These are phyloP conservation scores for Ceratocystis destructans DNA, from an alignment of 2,329 filamentous ascomycete genomes.

Conservation along the genomic window DNA sequence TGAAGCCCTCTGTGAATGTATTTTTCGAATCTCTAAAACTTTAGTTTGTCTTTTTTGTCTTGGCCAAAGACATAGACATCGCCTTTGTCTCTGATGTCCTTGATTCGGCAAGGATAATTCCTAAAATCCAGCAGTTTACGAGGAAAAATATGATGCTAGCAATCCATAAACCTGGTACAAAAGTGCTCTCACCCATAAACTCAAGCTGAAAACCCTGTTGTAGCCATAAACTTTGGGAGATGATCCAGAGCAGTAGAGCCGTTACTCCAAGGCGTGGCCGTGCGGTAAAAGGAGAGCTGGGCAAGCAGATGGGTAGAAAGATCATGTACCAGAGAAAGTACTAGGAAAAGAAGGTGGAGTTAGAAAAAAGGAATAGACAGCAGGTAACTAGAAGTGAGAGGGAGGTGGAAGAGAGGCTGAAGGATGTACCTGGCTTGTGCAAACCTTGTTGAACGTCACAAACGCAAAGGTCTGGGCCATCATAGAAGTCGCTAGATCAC, in stretches of 20 bases:
- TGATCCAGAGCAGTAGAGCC: constrained; percentile 59
- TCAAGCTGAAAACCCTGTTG: constrained; percentile 64
- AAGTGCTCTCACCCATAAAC: constrained; percentile 69
- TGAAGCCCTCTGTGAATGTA: background rate
- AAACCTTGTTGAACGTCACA: constrained; percentile 97
- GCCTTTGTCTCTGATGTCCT: background rate
- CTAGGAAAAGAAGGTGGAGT: constrained; percentile 31
- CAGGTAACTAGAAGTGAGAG: background rate
- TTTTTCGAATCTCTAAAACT: background rate
- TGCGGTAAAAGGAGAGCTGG: constrained; percentile 56
- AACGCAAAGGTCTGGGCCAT: constrained; percentile 94
- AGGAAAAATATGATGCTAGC: constrained; percentile 67
- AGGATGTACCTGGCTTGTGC: constrained; percentile 73
- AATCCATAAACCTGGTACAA: constrained; percentile 69
- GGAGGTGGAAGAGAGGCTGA: background rate
- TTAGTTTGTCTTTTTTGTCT: background rate
- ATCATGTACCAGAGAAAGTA: constrained; percentile 99
- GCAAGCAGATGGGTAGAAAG: constrained; percentile 82
- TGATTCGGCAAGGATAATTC: constrained; percentile 60
- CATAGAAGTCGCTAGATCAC: constrained; percentile 69
- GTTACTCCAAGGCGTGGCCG: constrained; percentile 46
- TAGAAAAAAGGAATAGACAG: background rate
- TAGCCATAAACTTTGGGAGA: constrained; percentile 61
- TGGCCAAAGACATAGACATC: background rate
- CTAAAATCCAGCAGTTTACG: constrained; percentile 77